These are phyloP conservation scores for Tilletia setariae DNA, from an alignment of 1,284 basidiomycete genomes.

Conservation along the genomic window DNA sequence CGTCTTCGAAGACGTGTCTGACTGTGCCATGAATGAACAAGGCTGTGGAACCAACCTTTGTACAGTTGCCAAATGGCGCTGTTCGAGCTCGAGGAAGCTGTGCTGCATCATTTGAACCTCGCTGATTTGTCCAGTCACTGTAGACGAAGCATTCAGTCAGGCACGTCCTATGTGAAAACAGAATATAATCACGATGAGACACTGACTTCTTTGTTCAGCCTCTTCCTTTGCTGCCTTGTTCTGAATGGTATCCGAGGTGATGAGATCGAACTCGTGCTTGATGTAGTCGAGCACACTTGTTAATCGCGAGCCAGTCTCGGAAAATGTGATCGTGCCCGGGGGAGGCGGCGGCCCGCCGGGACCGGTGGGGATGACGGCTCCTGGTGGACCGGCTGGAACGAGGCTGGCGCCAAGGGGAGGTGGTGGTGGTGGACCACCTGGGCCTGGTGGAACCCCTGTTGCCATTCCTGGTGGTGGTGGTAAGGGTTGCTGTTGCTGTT, in stretches of 20 bases:
- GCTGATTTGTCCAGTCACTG: slow-evolving; percentile 69
- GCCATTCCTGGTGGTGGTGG: not conserved
- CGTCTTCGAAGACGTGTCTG: not conserved
- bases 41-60: slow-evolving; percentile 58
- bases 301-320: slow-evolving; percentile 57
- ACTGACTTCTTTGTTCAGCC: slow-evolving; percentile 77
- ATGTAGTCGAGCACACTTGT: slow-evolving; percentile 79
- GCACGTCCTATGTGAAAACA: not conserved
- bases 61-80: slow-evolving; percentile 68
- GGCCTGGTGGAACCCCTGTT: slow-evolving; percentile 1
- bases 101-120: slow-evolving; percentile 68
- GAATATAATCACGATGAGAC: no score
- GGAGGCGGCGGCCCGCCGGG: not conserved
- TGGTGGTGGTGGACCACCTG: not conserved
- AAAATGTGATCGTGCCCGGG: slow-evolving; percentile 2
- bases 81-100: slow-evolving; percentile 64
- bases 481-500: not conserved
- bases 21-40: not conserved
- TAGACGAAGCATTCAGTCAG: not conserved
- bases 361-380: not conserved
- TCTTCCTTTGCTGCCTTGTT: slow-evolving; percentile 81
- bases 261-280: slow-evolving; percentile 77
- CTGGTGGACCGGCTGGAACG: not conserved
- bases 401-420: not conserved
- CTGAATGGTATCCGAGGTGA: slow-evolving; percentile 68